Conservation (phyloP, 2,329 filamentous ascomycete species). For the Cladorrhinum sp. region DNA sequence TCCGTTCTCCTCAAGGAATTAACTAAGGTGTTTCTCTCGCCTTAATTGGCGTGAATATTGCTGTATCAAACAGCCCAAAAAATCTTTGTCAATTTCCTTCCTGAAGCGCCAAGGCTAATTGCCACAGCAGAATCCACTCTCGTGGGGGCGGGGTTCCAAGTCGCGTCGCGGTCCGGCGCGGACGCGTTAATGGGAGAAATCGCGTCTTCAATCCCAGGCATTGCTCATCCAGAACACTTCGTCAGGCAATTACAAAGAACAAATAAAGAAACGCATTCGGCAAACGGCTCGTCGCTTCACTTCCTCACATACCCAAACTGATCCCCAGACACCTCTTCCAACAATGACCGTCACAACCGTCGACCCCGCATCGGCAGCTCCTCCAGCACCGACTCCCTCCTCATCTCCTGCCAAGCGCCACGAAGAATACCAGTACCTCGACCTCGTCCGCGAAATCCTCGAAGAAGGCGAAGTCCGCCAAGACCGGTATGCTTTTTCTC, state of each 20-base stretch:
- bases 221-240: neutral
- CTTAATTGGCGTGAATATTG: no score
- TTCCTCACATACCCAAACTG: no score
- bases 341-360: conserved; percentile 22
- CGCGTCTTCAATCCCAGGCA: neutral
- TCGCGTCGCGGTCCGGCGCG: conserved; percentile 1
- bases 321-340: neutral
- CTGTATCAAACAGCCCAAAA: no score
- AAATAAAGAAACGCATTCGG: neutral
- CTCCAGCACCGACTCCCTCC: neutral
- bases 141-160: conserved; percentile 2
- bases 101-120: no score
- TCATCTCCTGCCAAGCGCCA: conserved; percentile 43
- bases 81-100: no score
- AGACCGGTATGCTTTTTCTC: conserved; percentile 60
- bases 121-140: neutral
- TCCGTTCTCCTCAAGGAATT: no score
- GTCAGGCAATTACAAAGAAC: neutral
- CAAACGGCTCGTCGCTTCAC: no score
- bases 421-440: conserved; percentile 92
- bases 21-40: no score
- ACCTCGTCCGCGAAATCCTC: conserved; percentile 83
- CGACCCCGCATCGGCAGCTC: conserved; percentile 5
- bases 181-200: conserved; percentile 16
- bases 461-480: conserved; percentile 80